These are phyloP conservation scores for Cercospora nicotianae DNA, from an alignment of 2,329 filamentous ascomycete species.

Conservation along the genomic window DNA sequence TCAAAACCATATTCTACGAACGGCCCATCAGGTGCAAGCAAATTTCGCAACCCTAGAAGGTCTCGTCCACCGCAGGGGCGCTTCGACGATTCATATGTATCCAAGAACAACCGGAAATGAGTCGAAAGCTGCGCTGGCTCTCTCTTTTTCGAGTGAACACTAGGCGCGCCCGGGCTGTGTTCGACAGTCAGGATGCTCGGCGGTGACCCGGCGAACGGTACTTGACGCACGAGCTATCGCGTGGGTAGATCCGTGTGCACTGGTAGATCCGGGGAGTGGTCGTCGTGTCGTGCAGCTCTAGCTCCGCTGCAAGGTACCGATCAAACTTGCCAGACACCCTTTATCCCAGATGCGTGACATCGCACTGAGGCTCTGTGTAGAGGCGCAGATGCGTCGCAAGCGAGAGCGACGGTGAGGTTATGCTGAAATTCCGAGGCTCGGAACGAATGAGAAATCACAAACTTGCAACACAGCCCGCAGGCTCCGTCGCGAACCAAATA, in stretches of 20 bases:
- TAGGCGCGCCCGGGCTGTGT: background rate
- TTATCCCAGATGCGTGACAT: background rate
- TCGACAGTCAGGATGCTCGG: conserved; percentile 3
- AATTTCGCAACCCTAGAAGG: background rate
- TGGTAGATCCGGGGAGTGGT: conserved; percentile 16
- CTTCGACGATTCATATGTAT: background rate
- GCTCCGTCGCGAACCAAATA: background rate
- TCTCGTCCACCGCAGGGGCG: background rate
- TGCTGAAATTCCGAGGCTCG: background rate
- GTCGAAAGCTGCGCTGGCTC: background rate
- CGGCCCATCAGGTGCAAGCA: background rate
- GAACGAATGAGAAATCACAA: background rate
- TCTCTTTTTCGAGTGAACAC: background rate
- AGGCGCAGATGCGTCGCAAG: background rate
- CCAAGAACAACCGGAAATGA: background rate
- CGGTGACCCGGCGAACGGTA: conserved; percentile 17
- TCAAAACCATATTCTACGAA: background rate
- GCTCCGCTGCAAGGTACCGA: conserved; percentile 18
- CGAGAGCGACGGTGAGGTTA: background rate
- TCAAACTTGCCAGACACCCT: background rate
- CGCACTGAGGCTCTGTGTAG: background rate
- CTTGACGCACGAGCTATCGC: conserved; percentile 5
- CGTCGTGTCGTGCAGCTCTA: conserved; percentile 20
- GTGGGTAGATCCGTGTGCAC: conserved; percentile 3
- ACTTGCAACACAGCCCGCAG: background rate